Evolutionary conservation across 495 filamentous ascomycete genomes (phyloP).

Genomic region (Neurospora terricola): DNA sequence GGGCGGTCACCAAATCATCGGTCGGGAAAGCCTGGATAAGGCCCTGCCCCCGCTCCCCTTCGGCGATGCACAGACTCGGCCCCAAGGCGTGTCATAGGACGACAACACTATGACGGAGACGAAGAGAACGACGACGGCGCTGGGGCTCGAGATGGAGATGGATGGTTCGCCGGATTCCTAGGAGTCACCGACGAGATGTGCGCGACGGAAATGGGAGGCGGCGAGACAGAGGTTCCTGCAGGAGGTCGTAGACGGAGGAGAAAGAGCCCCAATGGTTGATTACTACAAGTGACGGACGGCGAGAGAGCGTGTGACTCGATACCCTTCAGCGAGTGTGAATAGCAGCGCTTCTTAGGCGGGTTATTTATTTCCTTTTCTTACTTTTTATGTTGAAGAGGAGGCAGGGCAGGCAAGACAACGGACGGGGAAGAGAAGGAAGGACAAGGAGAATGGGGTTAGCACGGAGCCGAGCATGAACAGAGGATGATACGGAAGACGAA

Average conservation of each 20-base stretch:
- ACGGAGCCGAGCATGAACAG: not conserved
- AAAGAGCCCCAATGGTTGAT: not conserved
- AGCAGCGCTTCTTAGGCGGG: not conserved
- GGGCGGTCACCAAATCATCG: constrained; percentile 15
- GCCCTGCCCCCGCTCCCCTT: constrained; percentile 44
- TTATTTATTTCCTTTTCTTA: not conserved
- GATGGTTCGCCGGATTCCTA: constrained; percentile 15
- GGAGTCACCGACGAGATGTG: not conserved
- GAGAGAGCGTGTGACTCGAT: not conserved
- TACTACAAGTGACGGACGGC: not conserved
- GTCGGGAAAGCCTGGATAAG: constrained; percentile 42
- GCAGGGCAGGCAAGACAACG: not conserved
- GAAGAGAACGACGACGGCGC: not conserved
- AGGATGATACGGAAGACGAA: not conserved
- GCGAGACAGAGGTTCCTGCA: not conserved
- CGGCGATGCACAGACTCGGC: not conserved
- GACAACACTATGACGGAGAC: not conserved
- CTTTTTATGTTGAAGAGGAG: not conserved
- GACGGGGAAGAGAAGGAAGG: not conserved
- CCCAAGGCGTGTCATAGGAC: constrained; percentile 13
- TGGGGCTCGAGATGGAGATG: constrained; percentile 14
- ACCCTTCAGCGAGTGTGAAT: not conserved
- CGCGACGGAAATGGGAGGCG: not conserved
- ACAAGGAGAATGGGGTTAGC: not conserved
- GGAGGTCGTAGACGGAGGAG: not conserved